Evolutionary conservation across 352 stramenopile species (phyloP).

Genomic region (Pythium pyrilobum): DNA sequence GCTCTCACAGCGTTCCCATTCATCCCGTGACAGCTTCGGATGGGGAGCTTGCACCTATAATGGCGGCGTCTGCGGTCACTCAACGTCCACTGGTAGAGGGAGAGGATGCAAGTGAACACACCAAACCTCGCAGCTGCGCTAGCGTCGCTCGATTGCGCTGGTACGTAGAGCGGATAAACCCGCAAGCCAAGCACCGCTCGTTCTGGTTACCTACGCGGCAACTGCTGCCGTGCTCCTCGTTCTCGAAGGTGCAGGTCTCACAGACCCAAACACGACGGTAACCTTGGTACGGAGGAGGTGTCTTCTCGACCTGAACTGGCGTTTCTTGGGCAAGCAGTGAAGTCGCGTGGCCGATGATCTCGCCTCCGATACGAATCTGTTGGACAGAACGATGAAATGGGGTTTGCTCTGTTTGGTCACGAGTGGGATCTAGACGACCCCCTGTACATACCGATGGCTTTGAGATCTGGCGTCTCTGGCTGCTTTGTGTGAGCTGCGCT

Average conservation of each 20-base stretch:
- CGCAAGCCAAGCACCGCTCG: constrained; percentile 47
- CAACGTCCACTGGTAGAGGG: too few relatives aligned
- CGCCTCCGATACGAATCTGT: neutral
- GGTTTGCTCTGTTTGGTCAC: neutral
- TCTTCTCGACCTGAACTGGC: too few relatives aligned
- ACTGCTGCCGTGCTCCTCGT: constrained; percentile 23
- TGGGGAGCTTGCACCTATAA: constrained; percentile 43
- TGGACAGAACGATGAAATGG: neutral
- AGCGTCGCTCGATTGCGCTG: constrained; percentile 38
- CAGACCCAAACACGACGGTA: constrained; percentile 75
- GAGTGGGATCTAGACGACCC: neutral
- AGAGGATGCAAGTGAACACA: constrained; percentile 14
- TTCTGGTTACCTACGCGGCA: constrained; percentile 4
- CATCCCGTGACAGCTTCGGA: constrained; percentile 53
- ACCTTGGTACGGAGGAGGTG: neutral
- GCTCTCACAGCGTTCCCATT: constrained; percentile 72
- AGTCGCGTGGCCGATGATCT: neutral
- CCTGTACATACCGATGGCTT: neutral
- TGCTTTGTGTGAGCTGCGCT: neutral
- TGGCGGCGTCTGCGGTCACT: too few relatives aligned
- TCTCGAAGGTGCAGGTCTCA: constrained; percentile 74
- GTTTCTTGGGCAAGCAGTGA: neutral
- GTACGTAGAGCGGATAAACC: constrained; percentile 19
- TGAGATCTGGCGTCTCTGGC: neutral
- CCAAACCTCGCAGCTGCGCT: constrained; percentile 65